phyloP scores from a whole-genome alignment of 2,329 filamentous ascomycete species.

The Coniosporium tulheliwenetii region DNA sequence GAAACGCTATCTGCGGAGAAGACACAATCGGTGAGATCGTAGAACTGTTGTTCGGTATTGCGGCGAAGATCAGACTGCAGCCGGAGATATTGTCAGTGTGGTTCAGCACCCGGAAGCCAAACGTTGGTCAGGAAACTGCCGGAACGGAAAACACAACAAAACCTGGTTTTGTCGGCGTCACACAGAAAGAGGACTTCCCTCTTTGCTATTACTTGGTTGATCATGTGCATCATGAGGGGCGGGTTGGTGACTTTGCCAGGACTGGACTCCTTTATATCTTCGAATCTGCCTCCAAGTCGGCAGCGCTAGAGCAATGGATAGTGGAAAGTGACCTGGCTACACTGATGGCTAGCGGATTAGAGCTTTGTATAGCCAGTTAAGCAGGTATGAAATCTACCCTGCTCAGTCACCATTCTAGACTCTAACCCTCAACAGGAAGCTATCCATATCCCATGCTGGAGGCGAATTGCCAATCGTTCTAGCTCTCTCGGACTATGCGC shows the following conservation, averaged over 20 bases:
- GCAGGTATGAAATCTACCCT: constrained; percentile 27
- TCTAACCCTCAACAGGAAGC: constrained; percentile 47
- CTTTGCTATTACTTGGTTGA: constrained; percentile 92
- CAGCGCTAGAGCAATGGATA: constrained; percentile 82
- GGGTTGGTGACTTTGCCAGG: constrained; percentile 87
- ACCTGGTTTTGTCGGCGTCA: constrained; percentile 55
- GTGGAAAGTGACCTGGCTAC: constrained; percentile 94
- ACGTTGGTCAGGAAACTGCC: constrained; percentile 16
- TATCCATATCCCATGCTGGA: constrained; percentile 63
- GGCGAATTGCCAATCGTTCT: constrained; percentile 70
- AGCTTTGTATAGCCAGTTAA: constrained; percentile 55
- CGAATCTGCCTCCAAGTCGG: constrained; percentile 74
- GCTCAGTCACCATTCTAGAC: constrained; percentile 34
- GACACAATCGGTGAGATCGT: constrained; percentile 82
- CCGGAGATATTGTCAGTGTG: constrained; percentile 77
- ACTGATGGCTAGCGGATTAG: constrained; percentile 89
- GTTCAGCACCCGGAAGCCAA: constrained; percentile 47
- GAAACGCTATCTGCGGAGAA: constrained; percentile 55
- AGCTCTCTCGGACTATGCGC: constrained; percentile 75
- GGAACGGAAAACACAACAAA: constrained; percentile 31
- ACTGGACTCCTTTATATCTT: constrained; percentile 93
- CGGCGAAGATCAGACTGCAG: constrained; percentile 85
- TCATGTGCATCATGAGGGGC: constrained; percentile 89
- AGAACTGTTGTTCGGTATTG: constrained; percentile 87
- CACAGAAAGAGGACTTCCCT: constrained; percentile 82